A percentile compares a stretch with the other conserved stretches of the same genome.
These are phyloP conservation scores for Hypoxylon crocopeplum DNA, from an alignment of 495 filamentous ascomycete genomes.

Conservation along the genomic window DNA sequence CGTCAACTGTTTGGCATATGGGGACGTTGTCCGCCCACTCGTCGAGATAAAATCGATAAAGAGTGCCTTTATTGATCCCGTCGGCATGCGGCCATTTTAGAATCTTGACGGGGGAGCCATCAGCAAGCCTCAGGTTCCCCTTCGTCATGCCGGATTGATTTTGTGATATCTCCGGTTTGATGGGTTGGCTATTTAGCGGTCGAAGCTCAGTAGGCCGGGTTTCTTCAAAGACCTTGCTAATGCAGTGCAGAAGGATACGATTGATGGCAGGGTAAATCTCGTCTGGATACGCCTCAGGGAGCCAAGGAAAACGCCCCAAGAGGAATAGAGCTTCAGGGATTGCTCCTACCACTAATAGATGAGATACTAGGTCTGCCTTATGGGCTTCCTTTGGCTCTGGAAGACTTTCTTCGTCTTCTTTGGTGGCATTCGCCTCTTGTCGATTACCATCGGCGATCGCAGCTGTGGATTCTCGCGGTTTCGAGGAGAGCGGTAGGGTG, in stretches of 20 bases:
- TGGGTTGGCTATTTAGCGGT: constrained; percentile 10
- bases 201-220: constrained; percentile 37
- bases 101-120: constrained; percentile 64
- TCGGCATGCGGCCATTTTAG: constrained; percentile 83
- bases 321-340: constrained; percentile 93
- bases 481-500: constrained; percentile 37
- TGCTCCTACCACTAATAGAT: constrained; percentile 88
- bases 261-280: constrained; percentile 71
- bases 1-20: constrained; percentile 85
- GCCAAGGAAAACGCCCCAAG: constrained; percentile 88
- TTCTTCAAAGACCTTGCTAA: constrained; percentile 60
- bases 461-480: constrained; percentile 44
- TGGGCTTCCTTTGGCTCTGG: constrained; percentile 84
- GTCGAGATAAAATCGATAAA: constrained; percentile 95
- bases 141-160: constrained; percentile 71
- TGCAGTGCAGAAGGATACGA: constrained; percentile 79
- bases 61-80: constrained; percentile 72
- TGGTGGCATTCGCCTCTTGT: constrained; percentile 48
- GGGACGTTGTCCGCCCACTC: constrained; percentile 96
- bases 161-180: constrained; percentile 37
- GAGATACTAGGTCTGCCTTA: constrained; percentile 82
- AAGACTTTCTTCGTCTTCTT: constrained; percentile 65
- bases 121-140: constrained; percentile 65
- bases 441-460: constrained; percentile 35
- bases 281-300: constrained; percentile 82